Conservation (phyloP, 2,329 filamentous ascomycete genomes). For the Aspergillus cejpii region DNA sequence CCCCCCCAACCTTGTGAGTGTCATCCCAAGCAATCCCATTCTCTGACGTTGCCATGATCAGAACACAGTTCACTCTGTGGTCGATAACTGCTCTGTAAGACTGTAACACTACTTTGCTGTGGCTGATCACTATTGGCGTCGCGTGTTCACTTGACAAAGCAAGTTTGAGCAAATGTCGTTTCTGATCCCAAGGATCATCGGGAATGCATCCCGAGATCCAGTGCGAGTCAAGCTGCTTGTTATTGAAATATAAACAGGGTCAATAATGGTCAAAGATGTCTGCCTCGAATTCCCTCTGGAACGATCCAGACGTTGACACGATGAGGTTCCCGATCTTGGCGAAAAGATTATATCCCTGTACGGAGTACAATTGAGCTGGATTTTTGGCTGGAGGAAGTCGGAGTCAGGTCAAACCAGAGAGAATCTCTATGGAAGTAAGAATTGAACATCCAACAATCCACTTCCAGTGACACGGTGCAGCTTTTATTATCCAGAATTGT, state of each 20-base stretch:
- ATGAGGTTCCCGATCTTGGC: conserved; percentile 6
- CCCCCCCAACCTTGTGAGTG: conserved; percentile 13
- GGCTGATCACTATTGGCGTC: conserved; percentile 6
- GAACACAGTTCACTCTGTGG: conserved; percentile 9
- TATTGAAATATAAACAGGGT: not conserved
- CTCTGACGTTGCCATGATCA: conserved; percentile 23
- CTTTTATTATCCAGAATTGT: too few relatives aligned
- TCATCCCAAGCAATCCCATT: conserved; percentile 24
- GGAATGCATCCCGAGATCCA: not conserved
- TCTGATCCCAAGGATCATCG: not conserved
- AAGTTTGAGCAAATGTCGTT: conserved; percentile 1
- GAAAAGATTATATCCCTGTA: not conserved
- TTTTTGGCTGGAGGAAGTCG: not conserved
- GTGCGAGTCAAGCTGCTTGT: not conserved
- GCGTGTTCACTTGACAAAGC: not conserved
- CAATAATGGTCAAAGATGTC: not conserved
- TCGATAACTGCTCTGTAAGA: conserved; percentile 2
- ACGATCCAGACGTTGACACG: not conserved
- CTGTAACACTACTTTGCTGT: not conserved
- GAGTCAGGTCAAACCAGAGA: too few relatives aligned
- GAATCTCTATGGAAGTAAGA: too few relatives aligned
- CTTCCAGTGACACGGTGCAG: too few relatives aligned
- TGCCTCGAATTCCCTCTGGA: not conserved
- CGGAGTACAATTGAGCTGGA: not conserved
- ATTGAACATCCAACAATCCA: too few relatives aligned